These are phyloP conservation scores for Penicillium daleae DNA, from an alignment of 495 filamentous ascomycete genomes.

Conservation along the genomic window DNA sequence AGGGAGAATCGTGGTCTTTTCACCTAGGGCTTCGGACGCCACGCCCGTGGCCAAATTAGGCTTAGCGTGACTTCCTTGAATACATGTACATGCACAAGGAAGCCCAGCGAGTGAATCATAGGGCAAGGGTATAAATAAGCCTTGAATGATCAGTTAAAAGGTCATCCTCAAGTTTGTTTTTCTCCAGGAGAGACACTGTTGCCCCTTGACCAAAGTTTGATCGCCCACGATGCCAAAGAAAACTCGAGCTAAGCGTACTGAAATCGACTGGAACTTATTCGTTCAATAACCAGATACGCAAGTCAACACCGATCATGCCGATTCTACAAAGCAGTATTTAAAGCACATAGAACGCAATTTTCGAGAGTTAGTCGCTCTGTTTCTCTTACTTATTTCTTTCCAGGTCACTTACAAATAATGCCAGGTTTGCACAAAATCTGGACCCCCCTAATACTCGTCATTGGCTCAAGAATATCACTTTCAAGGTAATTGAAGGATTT, in stretches of 20 bases:
- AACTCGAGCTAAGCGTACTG: neutral
- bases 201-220: neutral
- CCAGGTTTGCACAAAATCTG: constrained; percentile 7
- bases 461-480: constrained; percentile 12
- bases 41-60: too few species aligned
- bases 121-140: neutral
- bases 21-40: too few species aligned
- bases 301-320: neutral
- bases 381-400: neutral
- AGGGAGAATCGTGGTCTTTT: too few species aligned
- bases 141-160: neutral
- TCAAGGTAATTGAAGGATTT: constrained; percentile 13
- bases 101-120: neutral
- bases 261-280: constrained; percentile 1
- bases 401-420: neutral
- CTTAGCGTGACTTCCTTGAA: too few species aligned
- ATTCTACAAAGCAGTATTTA: too few species aligned
- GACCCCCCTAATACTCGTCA: constrained; percentile 1
- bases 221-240: neutral
- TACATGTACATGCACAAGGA: too few species aligned
- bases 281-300: neutral
- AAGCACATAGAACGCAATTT: too few species aligned
- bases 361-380: neutral
- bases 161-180: neutral
- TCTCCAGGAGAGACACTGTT: neutral